Evolutionary conservation across 257 asterid species (phyloP), one percentile per base, ranked within the genome.

Genomic region (Salvia hispanica): DNA sequence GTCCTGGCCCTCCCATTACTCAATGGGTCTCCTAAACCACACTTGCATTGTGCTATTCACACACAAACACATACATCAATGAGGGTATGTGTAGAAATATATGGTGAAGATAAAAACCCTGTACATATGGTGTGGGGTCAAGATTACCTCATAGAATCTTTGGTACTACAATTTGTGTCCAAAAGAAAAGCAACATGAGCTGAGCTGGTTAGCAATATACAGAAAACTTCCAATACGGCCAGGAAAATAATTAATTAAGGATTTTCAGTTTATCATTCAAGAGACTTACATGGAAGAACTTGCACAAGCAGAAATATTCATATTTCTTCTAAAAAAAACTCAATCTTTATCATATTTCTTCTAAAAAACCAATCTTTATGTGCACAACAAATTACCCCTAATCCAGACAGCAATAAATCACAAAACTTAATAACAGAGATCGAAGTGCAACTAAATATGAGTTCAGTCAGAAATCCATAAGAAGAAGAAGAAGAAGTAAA

Each of bases 171-270:
- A 56, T 28, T 13, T 50, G 28, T 36, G 64, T 62, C 72, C 74
- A 58, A 65, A 79, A 68, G 59, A 45, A 44, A 75, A 68, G 58
- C 76, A 65, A 75, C 73, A 72, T 78, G 81, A 81, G 90, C 83
- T 78, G 81, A 81, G 90, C 83, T 85, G 88, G 71, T 63, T 66
- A 54, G 82, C 84, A 82, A 62, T 62, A 62, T 62, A 56, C 45
- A 74, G 2, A 60, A 74, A 50, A 40, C 50, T 47, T 72, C 75
- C 28, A 72, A 64, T 3, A 62, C 48, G 65, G 37, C 37, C 60
- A 28, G 50, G 45, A 46, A 70, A 64, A 64, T 69, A 66, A 52
- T 58, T 58, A 21, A 52, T 64, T 57, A 16, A 58, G 62, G 69
- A 46, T 64, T 66, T 60, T 67, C 36, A 70, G 50, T 72, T 21